Base-by-base conservation (phyloP, 345 rosid genomes). In the Stellera chamaejasme region DNA sequence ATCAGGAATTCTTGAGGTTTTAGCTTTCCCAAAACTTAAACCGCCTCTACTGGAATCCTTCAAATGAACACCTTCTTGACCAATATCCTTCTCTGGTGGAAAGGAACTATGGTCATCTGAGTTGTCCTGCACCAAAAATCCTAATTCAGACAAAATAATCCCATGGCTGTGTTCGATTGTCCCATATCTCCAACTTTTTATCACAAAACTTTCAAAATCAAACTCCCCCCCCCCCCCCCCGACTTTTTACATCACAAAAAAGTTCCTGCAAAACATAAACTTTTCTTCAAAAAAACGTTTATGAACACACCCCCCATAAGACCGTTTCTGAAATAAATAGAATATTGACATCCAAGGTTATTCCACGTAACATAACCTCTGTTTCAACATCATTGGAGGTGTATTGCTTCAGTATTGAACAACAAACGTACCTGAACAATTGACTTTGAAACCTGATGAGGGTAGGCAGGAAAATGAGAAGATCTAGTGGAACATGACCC, bases 11-110 rank as follows among this genome's bases (percentile, higher is more conserved):
- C 65, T 74, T 12, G 59, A 48, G 28, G 46, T 50, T 51, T 70
- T 65, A 9, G 52, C 71, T 53, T 56, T 64, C 26, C 72, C 50
- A 42, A 54, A 54, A 62, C 62, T 66, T 63, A 70, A 68, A 59
- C 70, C 68, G 55, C 77, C 53, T 19, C 45, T 57, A 23, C 75
- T 43, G 45, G 53, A 66, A 66, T 61, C 77, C 69, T 70, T 80
- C 77, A 74, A 70, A 14, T 75, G 76, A 19, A 64, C 65, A 36
- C 82, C 78, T 62, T 58, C 75, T 65, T 66, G 56, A 48, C 67
- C 67, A 52, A 65, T 64, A 36, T 71, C 66, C 56, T 66, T 72
- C 56, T 67, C 71, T 41, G 70, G 68, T 50, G 54, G 48, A 14
- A 61, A 44, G 57, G 66, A 64, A 45, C 45, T 59, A 27, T 69